Base-by-base conservation (phyloP, 345 rosid species). In the Brassica carinata region DNA sequence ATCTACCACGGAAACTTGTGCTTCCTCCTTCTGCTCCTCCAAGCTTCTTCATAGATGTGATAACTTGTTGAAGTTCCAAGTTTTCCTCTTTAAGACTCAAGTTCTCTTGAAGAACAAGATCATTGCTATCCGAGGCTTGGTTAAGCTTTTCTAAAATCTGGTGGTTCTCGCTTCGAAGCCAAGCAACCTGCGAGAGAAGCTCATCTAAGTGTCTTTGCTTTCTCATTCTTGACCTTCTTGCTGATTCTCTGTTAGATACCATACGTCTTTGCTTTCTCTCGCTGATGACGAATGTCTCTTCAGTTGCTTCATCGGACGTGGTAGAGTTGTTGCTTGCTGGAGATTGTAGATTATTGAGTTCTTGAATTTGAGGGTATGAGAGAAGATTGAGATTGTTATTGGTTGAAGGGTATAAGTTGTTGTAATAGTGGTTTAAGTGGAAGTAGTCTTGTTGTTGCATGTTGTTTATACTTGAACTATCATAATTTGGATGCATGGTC, bases 131-230 rank as follows among this genome's bases (percentile, higher is more conserved):
- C 0, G 99, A 83, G 6, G 83, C 85, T 71, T 85, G 85, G 91
- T 88, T 92, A 78, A 95, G 87, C 84, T 90, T 90, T 33, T 91
- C 93, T 18, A 88, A 33, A 23, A 95, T 94, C 83, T 87, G 96
- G 61, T 87, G 93, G 62, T 92, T 95, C 86, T 95, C 98, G 40
- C 86, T 91, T 63, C 98, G 76, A 71, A 95, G 94, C 95, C 94
- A 88, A 61, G 92, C 78, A 18, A 95, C 93, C 79, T 92, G 98
- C 0, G 99, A 87, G 85, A 92, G 88, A 29, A 95, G 96, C 90
- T 95, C 99, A 45, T 95, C 99, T 8, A 95, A 84, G 86, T 95
- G 99, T 83, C 90, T 89, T 85, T 92, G 99, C 85, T 92, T 94
- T 69, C 98, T 91, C 98, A 94, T 90, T 31, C 98, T 95, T 26